Conservation (phyloP, 192 early-diverging fungal species). For the Backusella mclennaniae region DNA sequence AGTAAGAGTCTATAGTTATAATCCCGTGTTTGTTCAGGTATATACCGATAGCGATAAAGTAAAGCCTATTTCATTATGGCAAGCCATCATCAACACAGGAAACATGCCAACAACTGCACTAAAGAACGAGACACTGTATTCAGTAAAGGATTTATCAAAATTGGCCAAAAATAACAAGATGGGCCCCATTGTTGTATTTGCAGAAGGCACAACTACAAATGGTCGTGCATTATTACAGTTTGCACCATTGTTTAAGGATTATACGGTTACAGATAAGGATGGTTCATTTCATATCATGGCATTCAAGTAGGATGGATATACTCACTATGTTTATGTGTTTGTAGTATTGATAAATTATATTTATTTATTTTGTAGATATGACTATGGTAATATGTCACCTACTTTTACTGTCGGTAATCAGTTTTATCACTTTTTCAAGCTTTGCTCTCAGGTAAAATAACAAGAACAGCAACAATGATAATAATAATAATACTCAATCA, state of each 20-base stretch:
- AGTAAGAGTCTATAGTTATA: conserved; percentile 42
- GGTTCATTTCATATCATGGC: conserved; percentile 57
- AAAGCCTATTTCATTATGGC: conserved; percentile 51
- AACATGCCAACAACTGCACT: conserved; percentile 35
- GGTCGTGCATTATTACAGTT: conserved; percentile 83
- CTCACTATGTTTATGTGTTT: conserved; percentile 18
- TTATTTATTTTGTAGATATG: conserved; percentile 47
- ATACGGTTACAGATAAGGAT: conserved; percentile 55
- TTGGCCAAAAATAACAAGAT: conserved; percentile 34
- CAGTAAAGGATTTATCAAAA: conserved; percentile 42
- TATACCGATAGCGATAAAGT: conserved; percentile 48
- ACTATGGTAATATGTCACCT: conserved; percentile 61
- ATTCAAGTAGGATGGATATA: conserved; percentile 44
- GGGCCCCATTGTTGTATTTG: conserved; percentile 67
- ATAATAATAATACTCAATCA: too few species aligned
- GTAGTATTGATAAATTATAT: conserved; percentile 30
- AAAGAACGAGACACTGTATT: conserved; percentile 25
- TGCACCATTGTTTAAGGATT: conserved; percentile 65
- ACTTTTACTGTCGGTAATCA: conserved; percentile 62
- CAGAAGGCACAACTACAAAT: conserved; percentile 84
- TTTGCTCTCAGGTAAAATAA: conserved; percentile 56
- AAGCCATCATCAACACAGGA: conserved; percentile 47
- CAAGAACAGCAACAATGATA: too few species aligned
- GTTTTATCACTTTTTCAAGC: conserved; percentile 46
- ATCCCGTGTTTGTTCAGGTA: conserved; percentile 63